Conservation (phyloP, 2,329 filamentous ascomycete species). For the Penicillium psychrosexuale region DNA sequence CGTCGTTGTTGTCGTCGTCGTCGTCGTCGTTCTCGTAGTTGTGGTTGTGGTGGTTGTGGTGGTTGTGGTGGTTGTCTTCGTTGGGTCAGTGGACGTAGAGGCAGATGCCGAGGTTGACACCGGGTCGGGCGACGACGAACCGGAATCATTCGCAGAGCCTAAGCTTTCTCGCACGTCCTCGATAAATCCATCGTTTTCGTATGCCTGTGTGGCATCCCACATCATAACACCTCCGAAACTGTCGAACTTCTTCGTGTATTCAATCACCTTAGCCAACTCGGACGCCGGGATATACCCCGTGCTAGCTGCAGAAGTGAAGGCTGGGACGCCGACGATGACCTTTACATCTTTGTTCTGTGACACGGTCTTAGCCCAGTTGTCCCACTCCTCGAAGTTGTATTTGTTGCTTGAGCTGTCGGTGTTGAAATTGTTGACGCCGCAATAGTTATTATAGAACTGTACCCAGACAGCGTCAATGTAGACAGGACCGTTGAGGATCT, state of each 20-base stretch:
- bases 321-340: constrained; percentile 61
- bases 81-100: constrained; percentile 27
- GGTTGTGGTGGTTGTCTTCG: constrained; percentile 14
- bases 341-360: constrained; percentile 60
- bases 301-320: constrained; percentile 52
- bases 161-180: constrained; percentile 39
- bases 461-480: constrained; percentile 60
- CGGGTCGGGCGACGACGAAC: constrained; percentile 31
- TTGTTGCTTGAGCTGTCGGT: constrained; percentile 48
- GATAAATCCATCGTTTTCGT: constrained; percentile 58
- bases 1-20: background rate
- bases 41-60: background rate
- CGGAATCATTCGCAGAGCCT: constrained; percentile 48
- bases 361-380: constrained; percentile 59
- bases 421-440: constrained; percentile 55
- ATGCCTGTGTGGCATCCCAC: constrained; percentile 65
- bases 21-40: background rate
- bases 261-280: constrained; percentile 51
- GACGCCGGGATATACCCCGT: constrained; percentile 53
- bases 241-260: constrained; percentile 53
- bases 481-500: constrained; percentile 55
- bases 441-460: constrained; percentile 69
- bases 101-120: constrained; percentile 26
- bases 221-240: constrained; percentile 68
- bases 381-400: constrained; percentile 64